Conservation (phyloP, 2,329 filamentous ascomycete genomes). For the Hirsutella minnesotensis region DNA sequence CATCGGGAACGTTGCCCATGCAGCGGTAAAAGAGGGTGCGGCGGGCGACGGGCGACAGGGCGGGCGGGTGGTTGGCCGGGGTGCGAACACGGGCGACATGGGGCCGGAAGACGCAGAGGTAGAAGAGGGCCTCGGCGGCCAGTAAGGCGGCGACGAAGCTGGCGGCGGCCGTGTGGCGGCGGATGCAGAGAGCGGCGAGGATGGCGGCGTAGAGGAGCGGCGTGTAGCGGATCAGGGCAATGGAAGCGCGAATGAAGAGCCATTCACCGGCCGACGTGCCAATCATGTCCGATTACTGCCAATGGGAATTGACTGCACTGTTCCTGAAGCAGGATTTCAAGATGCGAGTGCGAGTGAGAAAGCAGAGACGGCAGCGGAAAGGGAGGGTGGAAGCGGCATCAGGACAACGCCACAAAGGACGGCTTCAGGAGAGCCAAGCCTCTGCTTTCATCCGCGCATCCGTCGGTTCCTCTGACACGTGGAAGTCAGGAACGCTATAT, state of each 20-base stretch:
- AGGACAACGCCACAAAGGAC: too few species aligned
- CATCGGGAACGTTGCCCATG: slow-evolving; percentile 40
- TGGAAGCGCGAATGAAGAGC: slow-evolving; percentile 31
- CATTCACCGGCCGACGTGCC: slow-evolving; percentile 25
- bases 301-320: too few species aligned
- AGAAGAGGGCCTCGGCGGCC: slow-evolving; percentile 29
- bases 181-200: slow-evolving; percentile 14
- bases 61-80: slow-evolving; percentile 27
- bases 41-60: slow-evolving; percentile 33
- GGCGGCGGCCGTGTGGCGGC: slow-evolving; percentile 3
- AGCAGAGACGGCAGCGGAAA: too few species aligned
- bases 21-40: slow-evolving; percentile 44
- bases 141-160: slow-evolving; percentile 17
- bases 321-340: too few species aligned
- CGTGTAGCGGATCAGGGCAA: slow-evolving; percentile 31
- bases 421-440: too few species aligned
- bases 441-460: too few species aligned
- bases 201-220: slow-evolving; percentile 24
- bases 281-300: too few species aligned
- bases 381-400: too few species aligned
- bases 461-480: too few species aligned
- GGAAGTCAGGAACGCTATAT: too few species aligned
- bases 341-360: background rate
- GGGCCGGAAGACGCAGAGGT: slow-evolving; percentile 28
- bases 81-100: slow-evolving; percentile 25